Base-by-base conservation (phyloP, 2,329 filamentous ascomycete genomes). In the Thermomyces lanuginosus region DNA sequence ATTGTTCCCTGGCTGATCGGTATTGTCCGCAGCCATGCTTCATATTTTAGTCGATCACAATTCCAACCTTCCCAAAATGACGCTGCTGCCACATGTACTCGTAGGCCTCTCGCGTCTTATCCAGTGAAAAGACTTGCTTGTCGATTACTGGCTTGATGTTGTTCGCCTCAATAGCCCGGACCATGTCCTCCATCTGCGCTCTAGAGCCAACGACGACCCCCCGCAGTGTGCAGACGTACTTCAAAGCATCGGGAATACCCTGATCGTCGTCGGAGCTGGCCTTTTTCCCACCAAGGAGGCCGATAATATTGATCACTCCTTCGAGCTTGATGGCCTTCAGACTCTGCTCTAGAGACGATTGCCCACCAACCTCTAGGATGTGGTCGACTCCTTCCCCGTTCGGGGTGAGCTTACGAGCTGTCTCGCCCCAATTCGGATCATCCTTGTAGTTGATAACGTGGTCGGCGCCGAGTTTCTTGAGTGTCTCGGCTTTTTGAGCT, bases 281-380 rank as follows among this genome's bases (percentile, higher is more conserved):
- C 8, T 64, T 24, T 6, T 16, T 12, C 5, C 12, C 65, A 7
- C 61, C 64, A n/a, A 71, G 42, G 49, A 70, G 69, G 2, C 67
- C 67, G 29, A 70, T 68, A 28, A 71, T 57, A 32, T 45, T 56
- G 35, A 67, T 64, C 8, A 68, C 49, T 16, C 66, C 67, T 35
- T 69, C 67, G 16, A 61, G 56, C 26, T 53, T 55, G 29, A 70
- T 50, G 1, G 64, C 63, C 34, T 61, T 61, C 19, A 74, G 49
- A 3, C 59, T 63, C 42, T 74, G 60, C 2, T 51, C 39, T 35
- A 78, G 58, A 0, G 71, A 76, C n/a, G 56, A 60, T 0, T 67
- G 57, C 0, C 74, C 74, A 7, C 69, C 73, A 9, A 77, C 64
- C 38, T 79, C 75, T 21, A 76, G 41, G 20, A 79, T 54, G 34